A percentile compares a stretch with the other conserved stretches of the same genome.
phyloP scores from a whole-genome alignment of 2,329 filamentous ascomycete genomes.

The Aspergillus aculeatus region DNA sequence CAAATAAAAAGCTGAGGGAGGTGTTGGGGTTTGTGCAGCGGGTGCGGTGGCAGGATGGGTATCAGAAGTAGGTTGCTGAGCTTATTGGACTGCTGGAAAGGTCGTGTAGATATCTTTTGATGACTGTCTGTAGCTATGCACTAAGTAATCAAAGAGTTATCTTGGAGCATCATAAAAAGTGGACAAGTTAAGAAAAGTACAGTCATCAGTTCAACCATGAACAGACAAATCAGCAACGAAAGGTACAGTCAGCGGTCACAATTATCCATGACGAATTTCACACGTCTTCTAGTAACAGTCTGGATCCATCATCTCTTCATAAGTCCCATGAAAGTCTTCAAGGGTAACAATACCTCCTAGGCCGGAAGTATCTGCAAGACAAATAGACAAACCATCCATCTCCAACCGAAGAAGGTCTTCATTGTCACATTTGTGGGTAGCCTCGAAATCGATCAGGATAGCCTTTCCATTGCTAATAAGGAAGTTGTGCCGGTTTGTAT shows the following conservation, averaged over 20 bases:
- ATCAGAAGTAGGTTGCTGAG: background rate
- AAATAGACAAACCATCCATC: slow-evolving; percentile 14
- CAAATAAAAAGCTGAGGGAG: slow-evolving; percentile 60
- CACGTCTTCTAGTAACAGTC: no score
- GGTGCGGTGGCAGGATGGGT: slow-evolving; percentile 38
- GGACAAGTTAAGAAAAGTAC: no score
- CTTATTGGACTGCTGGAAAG: background rate
- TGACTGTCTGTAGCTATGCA: background rate
- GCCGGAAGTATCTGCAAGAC: slow-evolving; percentile 16
- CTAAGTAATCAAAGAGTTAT: background rate
- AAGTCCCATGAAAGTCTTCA: no score
- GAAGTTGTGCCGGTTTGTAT: slow-evolving; percentile 33
- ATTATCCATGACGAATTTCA: no score
- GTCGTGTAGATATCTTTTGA: background rate
- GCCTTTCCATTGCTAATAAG: slow-evolving; percentile 21
- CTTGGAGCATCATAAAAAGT: no score
- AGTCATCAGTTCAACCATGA: no score
- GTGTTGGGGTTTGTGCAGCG: slow-evolving; percentile 60
- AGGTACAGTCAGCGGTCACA: no score
- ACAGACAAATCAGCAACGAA: no score
- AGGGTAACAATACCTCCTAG: slow-evolving; percentile 4
- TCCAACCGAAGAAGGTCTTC: slow-evolving; percentile 17
- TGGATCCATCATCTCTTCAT: no score
- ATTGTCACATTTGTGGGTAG: slow-evolving; percentile 26
- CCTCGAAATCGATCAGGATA: slow-evolving; percentile 30